These are phyloP conservation scores for Suillus paluster DNA, from an alignment of 768 basidiomycete genomes.

Conservation along the genomic window DNA sequence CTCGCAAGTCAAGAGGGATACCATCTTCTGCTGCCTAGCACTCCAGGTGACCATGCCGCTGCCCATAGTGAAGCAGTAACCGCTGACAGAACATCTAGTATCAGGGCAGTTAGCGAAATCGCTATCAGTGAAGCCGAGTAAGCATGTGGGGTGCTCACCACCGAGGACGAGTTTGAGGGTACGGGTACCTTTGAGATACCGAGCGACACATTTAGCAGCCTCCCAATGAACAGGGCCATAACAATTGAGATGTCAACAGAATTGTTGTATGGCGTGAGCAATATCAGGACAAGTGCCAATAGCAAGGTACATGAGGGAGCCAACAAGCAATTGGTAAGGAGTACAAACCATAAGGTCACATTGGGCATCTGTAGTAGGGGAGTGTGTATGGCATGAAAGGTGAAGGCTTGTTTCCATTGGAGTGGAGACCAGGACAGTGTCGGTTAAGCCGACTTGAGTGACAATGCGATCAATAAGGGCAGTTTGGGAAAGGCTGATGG, in stretches of 20 bases:
- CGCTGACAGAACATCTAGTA: slow-evolving; percentile 23
- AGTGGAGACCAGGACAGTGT: slow-evolving; percentile 6
- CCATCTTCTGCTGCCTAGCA: slow-evolving; percentile 41
- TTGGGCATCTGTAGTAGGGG: slow-evolving; percentile 11
- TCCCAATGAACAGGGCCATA: slow-evolving; percentile 24
- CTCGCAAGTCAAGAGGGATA: slow-evolving; percentile 46
- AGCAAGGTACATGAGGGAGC: slow-evolving; percentile 28
- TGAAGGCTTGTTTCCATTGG: slow-evolving; percentile 24
- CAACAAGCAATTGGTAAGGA: slow-evolving; percentile 26
- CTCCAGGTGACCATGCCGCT: slow-evolving; percentile 32
- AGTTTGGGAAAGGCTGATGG: not conserved
- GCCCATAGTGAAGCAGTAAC: slow-evolving; percentile 27
- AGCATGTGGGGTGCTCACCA: slow-evolving; percentile 10
- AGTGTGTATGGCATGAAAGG: slow-evolving; percentile 1
- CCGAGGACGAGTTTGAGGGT: not conserved
- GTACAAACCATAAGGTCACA: not conserved
- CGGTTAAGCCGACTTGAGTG: slow-evolving; percentile 18
- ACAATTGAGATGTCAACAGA: slow-evolving; percentile 13
- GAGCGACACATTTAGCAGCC: slow-evolving; percentile 20
- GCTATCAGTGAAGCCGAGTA: slow-evolving; percentile 29
- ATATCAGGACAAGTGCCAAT: slow-evolving; percentile 17
- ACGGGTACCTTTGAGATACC: slow-evolving; percentile 13
- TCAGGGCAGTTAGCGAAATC: slow-evolving; percentile 32
- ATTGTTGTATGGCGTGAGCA: too few relatives aligned
- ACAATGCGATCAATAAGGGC: slow-evolving; percentile 16